Evolutionary conservation across 495 filamentous ascomycete genomes (phyloP).

Genomic region (Aspergillus kassunensis): DNA sequence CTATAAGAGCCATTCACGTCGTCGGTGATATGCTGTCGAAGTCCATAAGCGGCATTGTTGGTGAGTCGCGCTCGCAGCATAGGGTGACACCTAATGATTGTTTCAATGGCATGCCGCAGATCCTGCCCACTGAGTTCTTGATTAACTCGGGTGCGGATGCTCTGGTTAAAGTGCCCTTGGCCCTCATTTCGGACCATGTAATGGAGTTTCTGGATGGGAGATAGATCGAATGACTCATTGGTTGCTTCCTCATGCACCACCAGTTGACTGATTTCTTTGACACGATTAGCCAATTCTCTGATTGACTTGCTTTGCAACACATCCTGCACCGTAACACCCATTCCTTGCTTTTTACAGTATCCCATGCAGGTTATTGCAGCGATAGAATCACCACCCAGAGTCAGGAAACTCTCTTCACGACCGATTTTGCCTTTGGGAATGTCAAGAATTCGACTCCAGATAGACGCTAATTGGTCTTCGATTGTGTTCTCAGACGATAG

Average conservation of each 20-base stretch:
- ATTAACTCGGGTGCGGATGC: constrained; percentile 57
- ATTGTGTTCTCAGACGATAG: constrained; percentile 26
- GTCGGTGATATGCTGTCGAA: constrained; percentile 35
- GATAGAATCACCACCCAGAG: constrained; percentile 66
- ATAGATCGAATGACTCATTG: constrained; percentile 56
- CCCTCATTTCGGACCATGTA: constrained; percentile 53
- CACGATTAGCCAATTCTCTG: constrained; percentile 34
- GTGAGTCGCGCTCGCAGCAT: constrained; percentile 71
- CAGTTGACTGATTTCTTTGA: constrained; percentile 26
- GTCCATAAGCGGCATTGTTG: constrained; percentile 20
- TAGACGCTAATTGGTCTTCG: constrained; percentile 35
- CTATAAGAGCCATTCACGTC: constrained; percentile 38
- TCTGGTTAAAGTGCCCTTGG: constrained; percentile 71
- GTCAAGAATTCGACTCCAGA: constrained; percentile 54
- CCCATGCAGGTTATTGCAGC: constrained; percentile 63
- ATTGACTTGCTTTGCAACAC: constrained; percentile 47
- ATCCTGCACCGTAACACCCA: constrained; percentile 53
- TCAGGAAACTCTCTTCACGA: constrained; percentile 57
- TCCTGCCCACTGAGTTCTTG: constrained; percentile 42
- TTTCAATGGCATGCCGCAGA: constrained; percentile 51
- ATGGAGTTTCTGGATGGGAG: constrained; percentile 69
- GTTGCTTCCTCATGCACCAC: constrained; percentile 37
- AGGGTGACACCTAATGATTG: constrained; percentile 59
- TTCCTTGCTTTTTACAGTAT: constrained; percentile 44
- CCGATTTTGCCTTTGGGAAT: constrained; percentile 43